These are phyloP conservation scores for Phyllosticta citrichinensis DNA, from an alignment of 2,329 filamentous ascomycete genomes.

Conservation along the genomic window DNA sequence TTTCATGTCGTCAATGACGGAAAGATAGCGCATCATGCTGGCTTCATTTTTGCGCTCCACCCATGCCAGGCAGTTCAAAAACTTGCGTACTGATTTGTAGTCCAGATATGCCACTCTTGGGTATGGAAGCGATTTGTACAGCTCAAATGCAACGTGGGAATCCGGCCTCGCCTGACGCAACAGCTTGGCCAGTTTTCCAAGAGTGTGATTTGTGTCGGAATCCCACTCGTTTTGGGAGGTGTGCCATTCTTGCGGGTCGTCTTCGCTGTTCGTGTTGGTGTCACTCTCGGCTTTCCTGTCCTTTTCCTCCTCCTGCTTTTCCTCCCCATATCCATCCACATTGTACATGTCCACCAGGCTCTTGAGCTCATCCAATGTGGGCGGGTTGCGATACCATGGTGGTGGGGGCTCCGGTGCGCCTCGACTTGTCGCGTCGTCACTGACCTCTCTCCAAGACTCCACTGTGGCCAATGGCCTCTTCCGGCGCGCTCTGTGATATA, in stretches of 20 bases:
- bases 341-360: conserved; percentile 1
- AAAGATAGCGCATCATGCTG: conserved; percentile 73
- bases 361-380: neutral
- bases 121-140: conserved; percentile 42
- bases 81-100: conserved; percentile 44
- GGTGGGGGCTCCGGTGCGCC: neutral
- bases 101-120: conserved; percentile 45
- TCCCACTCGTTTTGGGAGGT: conserved; percentile 23
- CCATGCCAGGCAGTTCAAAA: conserved; percentile 60
- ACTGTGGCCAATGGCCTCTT: conserved; percentile 12
- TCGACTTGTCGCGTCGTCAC: conserved; percentile 1
- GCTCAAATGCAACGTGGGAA: conserved; percentile 40
- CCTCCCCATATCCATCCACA: neutral
- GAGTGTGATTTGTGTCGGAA: conserved; percentile 15
- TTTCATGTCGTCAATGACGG: conserved; percentile 74
- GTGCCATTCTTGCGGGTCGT: conserved; percentile 10
- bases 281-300: conserved; percentile 24
- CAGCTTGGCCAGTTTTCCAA: conserved; percentile 26
- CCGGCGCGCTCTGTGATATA: conserved; percentile 15
- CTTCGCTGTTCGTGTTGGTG: conserved; percentile 20
- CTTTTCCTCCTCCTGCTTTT: neutral
- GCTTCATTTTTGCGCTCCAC: conserved; percentile 46
- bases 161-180: conserved; percentile 33
- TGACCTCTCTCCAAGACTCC: conserved; percentile 12
- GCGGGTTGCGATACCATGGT: neutral